phyloP scores from a whole-genome alignment of 2,329 filamentous ascomycete genomes.

The Alternaria brassicicola region DNA sequence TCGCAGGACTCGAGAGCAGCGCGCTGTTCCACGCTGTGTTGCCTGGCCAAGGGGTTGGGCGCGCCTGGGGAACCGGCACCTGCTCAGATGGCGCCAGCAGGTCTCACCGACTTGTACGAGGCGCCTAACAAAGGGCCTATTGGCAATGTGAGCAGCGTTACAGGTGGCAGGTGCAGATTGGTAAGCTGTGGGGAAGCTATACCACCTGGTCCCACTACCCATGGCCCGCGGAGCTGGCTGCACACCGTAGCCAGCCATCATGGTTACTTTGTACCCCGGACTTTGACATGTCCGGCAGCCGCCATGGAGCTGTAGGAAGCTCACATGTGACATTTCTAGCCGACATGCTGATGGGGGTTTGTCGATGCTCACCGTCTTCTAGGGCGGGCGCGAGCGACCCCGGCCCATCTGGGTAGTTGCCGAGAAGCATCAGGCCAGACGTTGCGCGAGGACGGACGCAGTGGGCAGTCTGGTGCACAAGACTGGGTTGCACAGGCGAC shows the following conservation, averaged over 20 bases:
- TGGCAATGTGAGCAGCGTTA: constrained; percentile 1
- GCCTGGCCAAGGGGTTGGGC: background rate
- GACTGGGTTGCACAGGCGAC: background rate
- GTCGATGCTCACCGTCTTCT: background rate
- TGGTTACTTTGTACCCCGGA: background rate
- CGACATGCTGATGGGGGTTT: background rate
- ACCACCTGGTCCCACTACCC: constrained; percentile 1
- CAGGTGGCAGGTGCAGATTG: constrained; percentile 2
- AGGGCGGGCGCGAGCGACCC: background rate
- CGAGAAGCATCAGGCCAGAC: constrained; percentile 1
- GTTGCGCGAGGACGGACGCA: background rate
- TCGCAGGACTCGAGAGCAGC: background rate
- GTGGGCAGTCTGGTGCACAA: background rate
- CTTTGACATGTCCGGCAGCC: background rate
- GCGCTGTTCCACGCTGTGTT: background rate
- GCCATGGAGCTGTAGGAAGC: background rate
- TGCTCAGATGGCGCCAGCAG: background rate
- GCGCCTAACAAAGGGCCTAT: background rate
- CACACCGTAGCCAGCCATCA: background rate
- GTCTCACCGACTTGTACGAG: constrained; percentile 1
- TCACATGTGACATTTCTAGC: background rate
- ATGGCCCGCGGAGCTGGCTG: background rate
- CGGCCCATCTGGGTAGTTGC: background rate
- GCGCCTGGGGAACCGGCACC: background rate
- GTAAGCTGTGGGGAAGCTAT: constrained; percentile 9